Base-by-base conservation (phyloP, 148 eudicot species). In the Rhododendron vialii region DNA sequence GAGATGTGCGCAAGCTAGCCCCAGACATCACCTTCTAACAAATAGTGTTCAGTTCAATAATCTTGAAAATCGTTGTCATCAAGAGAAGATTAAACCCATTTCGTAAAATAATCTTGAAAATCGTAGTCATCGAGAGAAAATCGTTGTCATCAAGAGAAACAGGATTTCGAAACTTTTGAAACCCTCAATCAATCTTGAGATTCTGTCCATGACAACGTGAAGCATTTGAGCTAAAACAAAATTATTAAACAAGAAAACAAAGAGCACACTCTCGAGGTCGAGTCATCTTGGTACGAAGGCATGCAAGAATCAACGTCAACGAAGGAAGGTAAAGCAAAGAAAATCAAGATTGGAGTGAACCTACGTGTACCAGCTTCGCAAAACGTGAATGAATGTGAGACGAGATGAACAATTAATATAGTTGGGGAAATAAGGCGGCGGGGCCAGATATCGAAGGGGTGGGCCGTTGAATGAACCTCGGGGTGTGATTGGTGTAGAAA, bases 381-480 rank as follows among this genome's bases (percentile, higher is more conserved):
- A 8, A 35, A 71, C 3, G 76, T 63, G 75, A 83, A 65, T 65
- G 78, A 30, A 69, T 3, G 15, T 4, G 8, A 7, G 33, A 14
- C 7, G 10, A 48, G 4, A 13, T 22, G 7, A 71, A 83, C 45
- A 69, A 36, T 33, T 20, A 57, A 38, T 14, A 12, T 47, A 38
- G 7, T 24, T 33, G 6, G n/a, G 12, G 14, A 61, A 15, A 12
- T 38, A 10, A 63, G 26, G 24, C 30, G 85, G 63, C 18, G 22
- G 75, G 85, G 77, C 36, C 77, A 81, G 65, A 53, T 26, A 51
- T 17, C 63, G 59, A 81, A 7, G 65, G 83, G 65, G 83, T 81
- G 26, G 65, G 41, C 14, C 13, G n/a, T 20, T 28, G n/a, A 78
- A 26, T 10, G 1, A n/a, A 71, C 76, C 41, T 30, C 7, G 74